Conservation (phyloP, 805 yeast species). For the Candida gorgasii region DNA sequence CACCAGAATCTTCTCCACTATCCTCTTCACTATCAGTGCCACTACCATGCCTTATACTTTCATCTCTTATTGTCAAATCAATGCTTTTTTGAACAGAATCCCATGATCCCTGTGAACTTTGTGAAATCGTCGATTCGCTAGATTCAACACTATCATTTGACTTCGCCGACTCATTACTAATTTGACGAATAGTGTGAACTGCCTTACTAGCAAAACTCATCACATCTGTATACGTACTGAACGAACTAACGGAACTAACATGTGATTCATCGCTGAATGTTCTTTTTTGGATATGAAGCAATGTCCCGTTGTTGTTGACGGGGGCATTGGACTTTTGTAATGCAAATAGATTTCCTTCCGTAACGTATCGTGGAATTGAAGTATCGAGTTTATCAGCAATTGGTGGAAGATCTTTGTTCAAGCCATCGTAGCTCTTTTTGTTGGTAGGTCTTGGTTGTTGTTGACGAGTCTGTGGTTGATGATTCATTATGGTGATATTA, state of each 20-base stretch:
- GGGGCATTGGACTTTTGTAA: constrained; percentile 16
- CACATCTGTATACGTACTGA: constrained; percentile 36
- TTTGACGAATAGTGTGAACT: constrained; percentile 2
- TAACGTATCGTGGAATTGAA: constrained; percentile 9
- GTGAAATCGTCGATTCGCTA: constrained; percentile 13
- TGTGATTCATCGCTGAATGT: constrained; percentile 40
- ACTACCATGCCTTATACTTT: background rate
- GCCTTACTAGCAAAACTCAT: constrained; percentile 18
- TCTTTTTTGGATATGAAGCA: constrained; percentile 22
- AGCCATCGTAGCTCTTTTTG: constrained; percentile 4
- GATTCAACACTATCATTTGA: too few relatives aligned
- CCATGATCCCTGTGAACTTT: constrained; percentile 23
- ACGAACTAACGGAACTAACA: constrained; percentile 39
- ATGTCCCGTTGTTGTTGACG: constrained; percentile 7
- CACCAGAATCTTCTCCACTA: background rate
- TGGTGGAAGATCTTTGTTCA: constrained; percentile 10
- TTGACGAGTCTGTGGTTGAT: background rate
- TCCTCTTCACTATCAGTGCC: background rate
- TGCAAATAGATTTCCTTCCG: constrained; percentile 17
- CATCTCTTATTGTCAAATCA: constrained; percentile 11
- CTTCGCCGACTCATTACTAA: constrained; percentile 9
- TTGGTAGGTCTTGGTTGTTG: constrained; percentile 10
- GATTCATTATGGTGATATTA: background rate
- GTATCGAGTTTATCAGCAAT: constrained; percentile 7
- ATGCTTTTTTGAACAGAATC: constrained; percentile 27